phyloP scores from a whole-genome alignment of 1,284 basidiomycete genomes.

The Cryptococcus sp. region DNA sequence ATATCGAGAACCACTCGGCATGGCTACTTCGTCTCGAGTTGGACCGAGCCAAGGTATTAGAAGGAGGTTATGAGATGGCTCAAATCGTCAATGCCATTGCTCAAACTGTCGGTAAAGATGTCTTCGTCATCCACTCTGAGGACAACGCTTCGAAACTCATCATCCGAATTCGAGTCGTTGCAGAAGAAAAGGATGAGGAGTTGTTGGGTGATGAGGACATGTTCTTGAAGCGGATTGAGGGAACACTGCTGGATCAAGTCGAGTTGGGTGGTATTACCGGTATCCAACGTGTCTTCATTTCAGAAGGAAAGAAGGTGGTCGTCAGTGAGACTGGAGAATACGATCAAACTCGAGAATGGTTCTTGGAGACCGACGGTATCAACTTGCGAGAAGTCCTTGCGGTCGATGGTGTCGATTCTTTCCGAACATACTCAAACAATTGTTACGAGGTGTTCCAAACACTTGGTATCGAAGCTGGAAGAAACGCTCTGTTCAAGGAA shows the following conservation, averaged over 20 bases:
- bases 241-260: conserved; percentile 95
- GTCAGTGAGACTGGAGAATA: conserved; percentile 57
- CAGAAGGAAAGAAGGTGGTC: conserved; percentile 74
- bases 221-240: conserved; percentile 92
- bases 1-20: conserved; percentile 86
- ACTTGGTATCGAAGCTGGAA: conserved; percentile 96
- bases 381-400: conserved; percentile 92
- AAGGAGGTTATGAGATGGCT: conserved; percentile 92
- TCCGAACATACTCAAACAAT: conserved; percentile 92
- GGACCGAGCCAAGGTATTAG: conserved; percentile 96
- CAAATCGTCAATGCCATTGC: conserved; percentile 92
- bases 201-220: conserved; percentile 85
- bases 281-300: conserved; percentile 90
- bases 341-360: conserved; percentile 74
- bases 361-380: conserved; percentile 93
- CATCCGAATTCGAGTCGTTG: conserved; percentile 91
- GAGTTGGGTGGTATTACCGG: conserved; percentile 86
- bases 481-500: conserved; percentile 89
- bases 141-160: conserved; percentile 97
- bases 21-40: conserved; percentile 97
- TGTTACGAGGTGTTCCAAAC: conserved; percentile 94
- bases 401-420: conserved; percentile 89
- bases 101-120: conserved; percentile 90
- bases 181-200: conserved; percentile 82
- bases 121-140: conserved; percentile 98